These are phyloP conservation scores for Xylaria sp. DNA, from an alignment of 2,329 filamentous ascomycete species.

Conservation along the genomic window DNA sequence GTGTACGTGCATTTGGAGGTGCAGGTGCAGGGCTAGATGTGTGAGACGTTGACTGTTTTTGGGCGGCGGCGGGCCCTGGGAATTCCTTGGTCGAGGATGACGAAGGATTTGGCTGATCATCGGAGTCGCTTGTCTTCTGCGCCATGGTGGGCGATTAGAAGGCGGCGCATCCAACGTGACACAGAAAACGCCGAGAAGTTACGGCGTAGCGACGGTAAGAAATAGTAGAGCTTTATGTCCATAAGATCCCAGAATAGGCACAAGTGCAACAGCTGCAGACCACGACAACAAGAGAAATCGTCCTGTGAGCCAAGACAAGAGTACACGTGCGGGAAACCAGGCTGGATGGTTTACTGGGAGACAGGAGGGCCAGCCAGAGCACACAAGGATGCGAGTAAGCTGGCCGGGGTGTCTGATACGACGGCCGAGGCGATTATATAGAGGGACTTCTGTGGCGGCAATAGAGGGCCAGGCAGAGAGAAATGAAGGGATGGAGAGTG, in stretches of 20 bases:
- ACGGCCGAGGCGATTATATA: conserved; percentile 38
- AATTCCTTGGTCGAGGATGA: conserved; percentile 50
- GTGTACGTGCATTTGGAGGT: conserved; percentile 37
- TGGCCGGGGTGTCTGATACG: conserved; percentile 37
- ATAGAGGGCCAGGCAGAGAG: conserved; percentile 31
- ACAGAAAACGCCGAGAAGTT: conserved; percentile 49
- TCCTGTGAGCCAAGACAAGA: conserved; percentile 39
- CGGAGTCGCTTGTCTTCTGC: conserved; percentile 51
- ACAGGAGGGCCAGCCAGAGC: conserved; percentile 41
- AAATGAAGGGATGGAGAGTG: conserved; percentile 29
- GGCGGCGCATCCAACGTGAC: conserved; percentile 51
- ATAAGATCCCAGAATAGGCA: conserved; percentile 43
- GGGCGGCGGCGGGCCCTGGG: conserved; percentile 46
- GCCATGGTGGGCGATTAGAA: conserved; percentile 51
- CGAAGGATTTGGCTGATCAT: conserved; percentile 52
- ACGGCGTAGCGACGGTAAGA: conserved; percentile 44
- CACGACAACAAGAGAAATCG: conserved; percentile 33
- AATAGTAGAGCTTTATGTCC: conserved; percentile 45
- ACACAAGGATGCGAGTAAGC: conserved; percentile 41
- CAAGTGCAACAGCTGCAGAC: conserved; percentile 42
- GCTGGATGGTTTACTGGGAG: conserved; percentile 40
- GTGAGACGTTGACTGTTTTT: conserved; percentile 48
- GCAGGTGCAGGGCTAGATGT: conserved; percentile 46
- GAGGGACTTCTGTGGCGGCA: conserved; percentile 28
- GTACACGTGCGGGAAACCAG: conserved; percentile 42